Conservation (phyloP, 2,329 filamentous ascomycete genomes). For the Colletotrichum sp. region DNA sequence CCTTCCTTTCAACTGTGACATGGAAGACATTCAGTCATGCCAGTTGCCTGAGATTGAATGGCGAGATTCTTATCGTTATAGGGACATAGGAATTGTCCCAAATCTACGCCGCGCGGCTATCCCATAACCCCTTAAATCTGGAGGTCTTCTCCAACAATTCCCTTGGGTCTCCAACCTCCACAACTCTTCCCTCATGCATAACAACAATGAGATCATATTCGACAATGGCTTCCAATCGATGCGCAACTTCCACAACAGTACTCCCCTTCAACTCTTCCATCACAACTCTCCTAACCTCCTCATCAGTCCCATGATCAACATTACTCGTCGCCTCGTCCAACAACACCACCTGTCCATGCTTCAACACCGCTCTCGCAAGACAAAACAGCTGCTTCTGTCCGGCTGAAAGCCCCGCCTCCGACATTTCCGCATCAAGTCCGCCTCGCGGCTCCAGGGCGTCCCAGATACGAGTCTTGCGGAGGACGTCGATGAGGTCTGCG, state of each 20-base stretch:
- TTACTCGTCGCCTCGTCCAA: conserved; percentile 37
- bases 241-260: conserved; percentile 34
- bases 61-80: neutral
- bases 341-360: conserved; percentile 33
- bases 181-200: conserved; percentile 29
- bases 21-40: neutral
- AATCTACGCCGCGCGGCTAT: neutral
- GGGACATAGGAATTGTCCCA: neutral
- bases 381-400: conserved; percentile 55
- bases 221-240: conserved; percentile 30
- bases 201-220: conserved; percentile 33
- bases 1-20: neutral
- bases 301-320: conserved; percentile 32
- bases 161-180: conserved; percentile 29
- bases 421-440: conserved; percentile 40
- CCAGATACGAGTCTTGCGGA: conserved; percentile 49
- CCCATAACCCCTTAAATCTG: conserved; percentile 28
- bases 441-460: conserved; percentile 38
- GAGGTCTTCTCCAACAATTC: conserved; percentile 25
- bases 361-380: conserved; percentile 49
- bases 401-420: conserved; percentile 38
- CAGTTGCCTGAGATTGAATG: neutral
- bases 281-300: conserved; percentile 27
- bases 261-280: conserved; percentile 23
- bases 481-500: conserved; percentile 41